Percentiles rank a stretch among this genome's conserved stretches.
These are phyloP conservation scores for Botrytis paeoniae DNA, from an alignment of 2,329 filamentous ascomycete genomes.

Conservation along the genomic window DNA sequence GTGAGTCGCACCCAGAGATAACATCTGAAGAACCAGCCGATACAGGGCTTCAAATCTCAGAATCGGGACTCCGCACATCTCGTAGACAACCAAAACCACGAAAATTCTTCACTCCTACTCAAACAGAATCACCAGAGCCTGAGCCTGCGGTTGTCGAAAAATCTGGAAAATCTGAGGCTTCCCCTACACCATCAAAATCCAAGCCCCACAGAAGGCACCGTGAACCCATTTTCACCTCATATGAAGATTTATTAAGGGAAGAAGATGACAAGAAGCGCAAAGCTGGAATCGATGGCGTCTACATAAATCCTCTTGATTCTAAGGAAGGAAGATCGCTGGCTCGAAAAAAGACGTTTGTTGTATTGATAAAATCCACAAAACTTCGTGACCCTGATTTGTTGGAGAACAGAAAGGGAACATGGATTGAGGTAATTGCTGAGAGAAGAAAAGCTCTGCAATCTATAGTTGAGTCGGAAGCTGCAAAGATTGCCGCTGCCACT, in stretches of 20 bases:
- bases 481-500: neutral
- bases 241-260: conserved; percentile 20
- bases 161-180: neutral
- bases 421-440: conserved; percentile 22
- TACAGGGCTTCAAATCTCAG: conserved; percentile 9
- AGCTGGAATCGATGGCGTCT: conserved; percentile 24
- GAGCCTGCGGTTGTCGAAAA: neutral
- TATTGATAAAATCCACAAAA: conserved; percentile 36
- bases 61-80: conserved; percentile 15
- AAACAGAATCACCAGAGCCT: neutral
- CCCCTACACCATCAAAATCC: neutral
- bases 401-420: conserved; percentile 22
- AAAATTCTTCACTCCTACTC: neutral
- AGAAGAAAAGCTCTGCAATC: conserved; percentile 17
- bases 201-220: neutral
- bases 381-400: conserved; percentile 30
- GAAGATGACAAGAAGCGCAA: conserved; percentile 20
- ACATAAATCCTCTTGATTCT: conserved; percentile 23
- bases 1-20: neutral
- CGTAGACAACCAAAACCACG: conserved; percentile 17
- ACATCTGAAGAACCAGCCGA: neutral
- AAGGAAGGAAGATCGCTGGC: conserved; percentile 33
- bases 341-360: conserved; percentile 36
- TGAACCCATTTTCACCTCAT: conserved; percentile 15
- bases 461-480: conserved; percentile 8